Evolutionary conservation across 352 stramenopile species (phyloP).

Genomic region (Globisporangium canariense): DNA sequence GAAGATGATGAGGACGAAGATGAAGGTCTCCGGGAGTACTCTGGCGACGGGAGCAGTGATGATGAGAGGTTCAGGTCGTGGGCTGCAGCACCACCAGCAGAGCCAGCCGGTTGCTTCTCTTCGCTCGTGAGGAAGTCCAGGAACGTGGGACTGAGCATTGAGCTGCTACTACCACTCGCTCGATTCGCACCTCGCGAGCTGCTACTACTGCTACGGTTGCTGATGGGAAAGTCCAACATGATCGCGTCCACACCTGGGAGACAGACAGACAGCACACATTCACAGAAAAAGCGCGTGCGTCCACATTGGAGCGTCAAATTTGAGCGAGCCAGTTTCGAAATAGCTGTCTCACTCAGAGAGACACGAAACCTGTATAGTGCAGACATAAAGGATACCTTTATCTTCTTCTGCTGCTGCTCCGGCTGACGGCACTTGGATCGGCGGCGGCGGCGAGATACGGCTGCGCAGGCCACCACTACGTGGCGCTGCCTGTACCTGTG

Average conservation of each 20-base stretch:
- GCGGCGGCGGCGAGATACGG: constrained; percentile 57
- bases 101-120: constrained; percentile 37
- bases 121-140: constrained; percentile 70
- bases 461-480: constrained; percentile 30
- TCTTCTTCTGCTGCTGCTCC: background rate
- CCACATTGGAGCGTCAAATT: constrained; percentile 2
- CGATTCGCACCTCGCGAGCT: background rate
- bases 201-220: background rate
- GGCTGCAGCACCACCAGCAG: background rate
- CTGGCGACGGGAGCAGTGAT: constrained; percentile 8
- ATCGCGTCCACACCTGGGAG: background rate
- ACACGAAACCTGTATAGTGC: background rate
- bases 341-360: background rate
- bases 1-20: background rate
- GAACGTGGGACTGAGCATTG: constrained; percentile 77
- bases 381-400: constrained; percentile 13
- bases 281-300: background rate
- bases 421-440: constrained; percentile 47
- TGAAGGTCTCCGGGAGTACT: constrained; percentile 8
- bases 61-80: constrained; percentile 5
- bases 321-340: constrained; percentile 2
- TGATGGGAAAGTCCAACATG: constrained; percentile 21
- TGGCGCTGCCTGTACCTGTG: background rate
- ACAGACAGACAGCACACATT: background rate
- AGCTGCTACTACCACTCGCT: constrained; percentile 14